Conservation (phyloP, 371 early-diverging fungal genomes). For the Lichtheimia ornata region DNA sequence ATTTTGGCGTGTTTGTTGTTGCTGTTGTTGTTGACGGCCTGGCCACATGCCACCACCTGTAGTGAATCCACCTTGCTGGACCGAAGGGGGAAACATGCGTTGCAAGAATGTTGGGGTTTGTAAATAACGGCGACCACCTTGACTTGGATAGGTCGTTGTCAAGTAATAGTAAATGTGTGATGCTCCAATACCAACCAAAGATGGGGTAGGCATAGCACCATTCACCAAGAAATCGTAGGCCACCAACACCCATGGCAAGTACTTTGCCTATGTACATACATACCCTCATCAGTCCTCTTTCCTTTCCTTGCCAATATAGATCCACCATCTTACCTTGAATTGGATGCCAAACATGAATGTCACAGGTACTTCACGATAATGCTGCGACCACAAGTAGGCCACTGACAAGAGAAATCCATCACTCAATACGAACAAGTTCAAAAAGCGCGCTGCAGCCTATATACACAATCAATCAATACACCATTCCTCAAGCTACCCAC, state of each 20-base stretch:
- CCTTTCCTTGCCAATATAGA: not conserved
- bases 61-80: conserved; percentile 1
- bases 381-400: conserved; percentile 78
- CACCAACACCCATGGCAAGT: conserved; percentile 74
- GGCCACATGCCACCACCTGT: conserved; percentile 16
- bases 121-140: conserved; percentile 56
- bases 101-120: conserved; percentile 56
- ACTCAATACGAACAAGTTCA: conserved; percentile 26
- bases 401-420: conserved; percentile 67
- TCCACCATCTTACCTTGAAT: conserved; percentile 65
- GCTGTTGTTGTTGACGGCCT: conserved; percentile 14
- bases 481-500: not conserved
- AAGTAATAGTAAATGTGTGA: conserved; percentile 62
- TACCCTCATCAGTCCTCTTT: not conserved
- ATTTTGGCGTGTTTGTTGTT: conserved; percentile 18
- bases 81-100: conserved; percentile 41
- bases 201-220: conserved; percentile 14
- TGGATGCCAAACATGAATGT: conserved; percentile 82
- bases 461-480: not conserved
- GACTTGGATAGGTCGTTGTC: conserved; percentile 52
- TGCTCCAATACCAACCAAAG: conserved; percentile 47
- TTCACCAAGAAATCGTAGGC: conserved; percentile 49
- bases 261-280: conserved; percentile 48
- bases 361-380: conserved; percentile 65
- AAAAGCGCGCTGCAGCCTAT: conserved; percentile 26